These are phyloP conservation scores for Globisporangium acanthophoron DNA, from an alignment of 352 stramenopile genomes.

Conservation along the genomic window DNA sequence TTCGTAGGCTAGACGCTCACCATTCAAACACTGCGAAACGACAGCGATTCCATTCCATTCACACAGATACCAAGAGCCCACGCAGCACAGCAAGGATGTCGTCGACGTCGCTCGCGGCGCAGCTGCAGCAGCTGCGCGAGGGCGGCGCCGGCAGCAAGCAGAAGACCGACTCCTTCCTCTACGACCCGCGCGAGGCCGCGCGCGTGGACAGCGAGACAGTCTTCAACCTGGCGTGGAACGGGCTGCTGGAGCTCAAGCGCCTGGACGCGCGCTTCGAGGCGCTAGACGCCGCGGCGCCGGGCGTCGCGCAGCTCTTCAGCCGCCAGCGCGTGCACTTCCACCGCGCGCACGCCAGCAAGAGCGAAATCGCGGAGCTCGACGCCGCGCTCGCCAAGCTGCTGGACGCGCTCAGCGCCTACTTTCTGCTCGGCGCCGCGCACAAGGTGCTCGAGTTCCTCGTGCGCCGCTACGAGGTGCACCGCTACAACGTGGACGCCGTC, in stretches of 20 bases:
- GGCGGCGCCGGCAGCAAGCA: conserved; percentile 72
- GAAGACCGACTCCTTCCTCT: conserved; percentile 81
- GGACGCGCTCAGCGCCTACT: conserved; percentile 80
- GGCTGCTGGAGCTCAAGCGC: conserved; percentile 71
- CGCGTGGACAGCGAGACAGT: conserved; percentile 80
- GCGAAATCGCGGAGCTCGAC: conserved; percentile 65
- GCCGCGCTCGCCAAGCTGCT: conserved; percentile 59
- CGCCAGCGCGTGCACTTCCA: conserved; percentile 79
- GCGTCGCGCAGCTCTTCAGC: conserved; percentile 55
- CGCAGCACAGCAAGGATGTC: neutral
- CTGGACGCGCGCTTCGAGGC: conserved; percentile 68
- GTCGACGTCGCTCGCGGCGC: conserved; percentile 38
- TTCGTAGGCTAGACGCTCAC: neutral
- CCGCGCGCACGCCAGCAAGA: conserved; percentile 52
- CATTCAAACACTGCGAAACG: conserved; percentile 10
- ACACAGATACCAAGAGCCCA: neutral
- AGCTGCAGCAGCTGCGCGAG: conserved; percentile 81
- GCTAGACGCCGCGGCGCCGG: conserved; percentile 41
- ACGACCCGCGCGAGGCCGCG: conserved; percentile 75
- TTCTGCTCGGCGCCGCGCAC: conserved; percentile 69
- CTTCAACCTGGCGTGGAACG: conserved; percentile 84
- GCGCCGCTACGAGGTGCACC: conserved; percentile 84
- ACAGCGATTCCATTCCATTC: conserved; percentile 9
- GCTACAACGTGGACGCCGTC: conserved; percentile 80
- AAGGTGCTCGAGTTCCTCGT: conserved; percentile 90